Percentiles rank a stretch among this genome's conserved stretches.
These are phyloP conservation scores for Spathaspora sp. DNA, from an alignment of 805 yeast species.

Conservation along the genomic window DNA sequence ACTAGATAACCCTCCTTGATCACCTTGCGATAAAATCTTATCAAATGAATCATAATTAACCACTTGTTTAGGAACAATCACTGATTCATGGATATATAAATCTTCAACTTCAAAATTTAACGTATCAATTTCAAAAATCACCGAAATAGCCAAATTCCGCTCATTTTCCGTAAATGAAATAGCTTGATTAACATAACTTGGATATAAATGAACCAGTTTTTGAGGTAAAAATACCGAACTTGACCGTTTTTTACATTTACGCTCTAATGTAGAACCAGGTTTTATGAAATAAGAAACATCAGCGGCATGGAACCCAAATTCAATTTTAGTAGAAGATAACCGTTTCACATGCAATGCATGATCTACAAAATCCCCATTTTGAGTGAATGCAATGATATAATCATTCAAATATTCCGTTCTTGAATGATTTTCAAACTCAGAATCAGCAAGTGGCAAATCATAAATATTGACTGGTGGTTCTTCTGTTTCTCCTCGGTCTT, in stretches of 20 bases:
- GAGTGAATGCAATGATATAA: slow-evolving; percentile 61
- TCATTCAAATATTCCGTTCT: slow-evolving; percentile 58
- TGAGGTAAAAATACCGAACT: slow-evolving; percentile 87
- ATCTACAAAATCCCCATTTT: slow-evolving; percentile 58
- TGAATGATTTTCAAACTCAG: slow-evolving; percentile 27
- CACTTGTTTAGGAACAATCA: slow-evolving; percentile 58
- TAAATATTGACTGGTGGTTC: slow-evolving; percentile 13
- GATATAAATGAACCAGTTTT: slow-evolving; percentile 62
- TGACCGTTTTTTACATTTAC: slow-evolving; percentile 87
- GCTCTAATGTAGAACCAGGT: slow-evolving; percentile 75
- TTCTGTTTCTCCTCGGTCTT: slow-evolving; percentile 10
- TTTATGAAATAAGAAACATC: slow-evolving; percentile 74
- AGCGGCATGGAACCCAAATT: slow-evolving; percentile 80
- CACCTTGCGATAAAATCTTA: slow-evolving; percentile 38
- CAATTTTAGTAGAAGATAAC: slow-evolving; percentile 56
- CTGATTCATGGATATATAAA: slow-evolving; percentile 72
- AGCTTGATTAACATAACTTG: slow-evolving; percentile 56
- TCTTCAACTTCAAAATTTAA: slow-evolving; percentile 67
- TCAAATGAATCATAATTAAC: slow-evolving; percentile 57
- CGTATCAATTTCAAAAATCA: slow-evolving; percentile 76
- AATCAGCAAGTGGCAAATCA: slow-evolving; percentile 41
- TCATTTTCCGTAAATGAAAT: slow-evolving; percentile 61
- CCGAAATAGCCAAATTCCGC: slow-evolving; percentile 66
- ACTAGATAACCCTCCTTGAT: slow-evolving; percentile 32
- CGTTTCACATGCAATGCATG: slow-evolving; percentile 80